Evolutionary conservation across 139 green algal genomes (phyloP).

Genomic region (Volvox reticuliferus): DNA sequence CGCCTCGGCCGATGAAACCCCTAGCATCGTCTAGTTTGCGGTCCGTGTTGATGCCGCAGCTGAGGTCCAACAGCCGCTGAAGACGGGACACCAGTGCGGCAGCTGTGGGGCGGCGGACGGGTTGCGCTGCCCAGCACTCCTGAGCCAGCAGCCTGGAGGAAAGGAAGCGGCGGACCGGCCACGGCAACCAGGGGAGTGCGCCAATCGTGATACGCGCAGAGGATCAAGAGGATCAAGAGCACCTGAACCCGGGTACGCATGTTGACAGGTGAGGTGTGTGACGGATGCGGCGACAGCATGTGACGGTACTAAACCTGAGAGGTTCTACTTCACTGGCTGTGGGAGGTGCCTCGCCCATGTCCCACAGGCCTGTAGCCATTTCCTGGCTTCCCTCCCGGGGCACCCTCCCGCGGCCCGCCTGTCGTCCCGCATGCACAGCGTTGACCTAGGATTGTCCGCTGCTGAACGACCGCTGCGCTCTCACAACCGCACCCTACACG

Average conservation of each 20-base stretch:
- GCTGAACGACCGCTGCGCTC: neutral
- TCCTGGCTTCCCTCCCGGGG: no score
- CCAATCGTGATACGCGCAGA: neutral
- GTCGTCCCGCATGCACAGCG: no score
- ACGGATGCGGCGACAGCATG: neutral
- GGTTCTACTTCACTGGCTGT: no score
- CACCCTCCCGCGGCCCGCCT: no score
- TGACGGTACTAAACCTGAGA: neutral
- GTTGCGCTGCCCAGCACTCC: constrained; percentile 22
- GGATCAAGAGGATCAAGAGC: neutral
- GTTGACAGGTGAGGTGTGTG: neutral
- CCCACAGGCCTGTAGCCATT: no score
- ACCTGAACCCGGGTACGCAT: neutral
- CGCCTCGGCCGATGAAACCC: no score
- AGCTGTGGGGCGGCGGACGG: neutral
- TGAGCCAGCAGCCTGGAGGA: constrained; percentile 9
- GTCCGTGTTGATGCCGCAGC: constrained; percentile 11
- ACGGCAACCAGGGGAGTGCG: neutral
- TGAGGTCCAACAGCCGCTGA: constrained; percentile 21
- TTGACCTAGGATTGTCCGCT: neutral
- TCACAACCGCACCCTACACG: neutral
- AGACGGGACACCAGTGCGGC: constrained; percentile 3
- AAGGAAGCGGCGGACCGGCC: no score
- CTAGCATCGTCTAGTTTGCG: no score
- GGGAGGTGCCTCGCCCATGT: no score